Evolutionary conservation across 2,329 filamentous ascomycete genomes (phyloP), one percentile per base, ranked within the genome.

Genomic region (Sarocladiaceae sp.): DNA sequence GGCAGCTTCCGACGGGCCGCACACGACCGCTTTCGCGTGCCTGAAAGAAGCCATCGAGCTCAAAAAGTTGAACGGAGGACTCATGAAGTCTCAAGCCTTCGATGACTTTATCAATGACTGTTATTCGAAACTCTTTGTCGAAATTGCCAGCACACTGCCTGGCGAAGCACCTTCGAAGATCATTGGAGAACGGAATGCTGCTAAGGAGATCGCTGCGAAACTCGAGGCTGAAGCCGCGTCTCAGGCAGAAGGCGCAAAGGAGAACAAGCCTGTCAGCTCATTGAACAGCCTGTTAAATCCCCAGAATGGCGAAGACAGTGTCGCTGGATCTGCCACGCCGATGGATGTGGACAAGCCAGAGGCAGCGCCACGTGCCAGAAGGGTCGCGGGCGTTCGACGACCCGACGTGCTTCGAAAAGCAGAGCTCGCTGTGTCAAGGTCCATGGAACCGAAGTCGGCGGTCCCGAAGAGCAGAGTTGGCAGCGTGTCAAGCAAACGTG

Each of bases 61-160:
- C 33, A 80, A 80, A 58, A 80, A 80, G 59, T 76, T 96, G 34
- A 98, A 98, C 58, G 83, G 83, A 32, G 85, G 83, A 37, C 73
- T 95, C 6, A 93, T 94, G 77, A 96, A 95, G 63, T 78, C 84
- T 1, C 78, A 81, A 0, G 74, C 83, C 9, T 91, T 97, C 34
- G 93, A 98, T 55, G 93, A 98, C 57, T 74, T 97, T n/a, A 85
- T 96, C 51, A 85, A 83, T 18, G 93, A 98, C 63, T 82, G 86
- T 40, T 98, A 95, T 62, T 85, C 87, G 1, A 74, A 80, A 40
- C 70, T 95, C 13, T 93, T 88, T 58, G 72, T 75, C 15, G 77
- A 83, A 23, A 67, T 89, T 40, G 80, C 80, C 2, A 76, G 76
- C 33, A 71, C 69, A 3, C 64, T 88, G 2, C 74, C 76, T 0